Base-by-base conservation (phyloP, 192 early-diverging fungal species). In the Coemansia sp. region DNA sequence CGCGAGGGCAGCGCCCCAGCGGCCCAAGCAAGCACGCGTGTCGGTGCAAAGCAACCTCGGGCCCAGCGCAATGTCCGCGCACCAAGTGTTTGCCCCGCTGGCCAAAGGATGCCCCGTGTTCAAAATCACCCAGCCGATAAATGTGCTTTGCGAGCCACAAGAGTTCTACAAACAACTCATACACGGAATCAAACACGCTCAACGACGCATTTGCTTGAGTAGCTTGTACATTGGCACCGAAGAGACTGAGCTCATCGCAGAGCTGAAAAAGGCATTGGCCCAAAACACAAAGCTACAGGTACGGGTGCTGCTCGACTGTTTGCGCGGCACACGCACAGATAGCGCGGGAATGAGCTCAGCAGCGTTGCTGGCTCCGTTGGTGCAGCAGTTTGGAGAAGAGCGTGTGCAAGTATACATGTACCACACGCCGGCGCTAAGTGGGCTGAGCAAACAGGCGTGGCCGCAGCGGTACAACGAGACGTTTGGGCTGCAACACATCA, bases 401-500 rank as follows among this genome's bases (percentile, higher is more conserved):
- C 84, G 86, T 46, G 78, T 93, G 14, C 60, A 71, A 5, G 78
- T 98, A 0, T 85, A 87, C 5, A 80, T 96, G 62, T 99, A 97
- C 76, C 90, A 95, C 51, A 91, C 95, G 8, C 97, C 94, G 15
- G 87, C 87, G 63, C 75, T 92, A n/a, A 86, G 67, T 14, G 87
- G 88, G 7, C 3, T 88, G 40, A 71, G 87, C 46, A 93, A 93
- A 65, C 75, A 82, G 40, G 53, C 87, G 25, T 83, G 93, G 63
- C 94, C 94, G 20, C 87, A 85, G 64, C 64, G 97, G 44, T 95
- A 94, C 65, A 98, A 94, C 69, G 97, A 99, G 77, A 87, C 84
- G 5, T 88, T 97, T 75, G 97, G 95, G 0, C 75, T 99, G 62
- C 90, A 93, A 86, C 97, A 99, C 66, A 88, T 97, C 62, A 99